Percentiles rank a stretch among this genome's conserved stretches.
Conservation (phyloP, 2,329 filamentous ascomycete species). For the Karstenula rhodostoma region DNA sequence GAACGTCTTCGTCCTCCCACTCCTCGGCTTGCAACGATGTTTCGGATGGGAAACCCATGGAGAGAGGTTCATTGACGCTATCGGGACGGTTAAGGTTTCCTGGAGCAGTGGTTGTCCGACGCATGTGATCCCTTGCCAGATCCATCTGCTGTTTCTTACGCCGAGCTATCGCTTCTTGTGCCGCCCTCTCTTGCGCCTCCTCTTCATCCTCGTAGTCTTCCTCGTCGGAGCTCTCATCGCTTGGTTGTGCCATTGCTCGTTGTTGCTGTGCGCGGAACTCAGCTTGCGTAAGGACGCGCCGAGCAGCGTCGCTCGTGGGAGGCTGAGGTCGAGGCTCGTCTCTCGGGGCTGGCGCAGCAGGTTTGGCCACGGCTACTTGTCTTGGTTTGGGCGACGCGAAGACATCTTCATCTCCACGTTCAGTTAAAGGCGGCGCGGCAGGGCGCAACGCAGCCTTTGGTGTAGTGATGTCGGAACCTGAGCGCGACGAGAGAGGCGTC, state of each 20-base stretch:
- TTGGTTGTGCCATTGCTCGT: constrained; percentile 34
- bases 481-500: constrained; percentile 44
- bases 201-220: constrained; percentile 51
- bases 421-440: constrained; percentile 25
- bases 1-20: constrained; percentile 50
- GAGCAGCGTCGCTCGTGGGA: constrained; percentile 21
- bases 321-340: constrained; percentile 23
- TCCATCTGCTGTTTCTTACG: constrained; percentile 46
- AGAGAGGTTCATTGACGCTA: constrained; percentile 27
- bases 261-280: constrained; percentile 44
- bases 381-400: constrained; percentile 33
- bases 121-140: constrained; percentile 44
- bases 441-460: constrained; percentile 37
- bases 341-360: constrained; percentile 19
- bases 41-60: constrained; percentile 46
- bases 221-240: constrained; percentile 40
- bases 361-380: constrained; percentile 14
- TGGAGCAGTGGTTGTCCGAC: constrained; percentile 44
- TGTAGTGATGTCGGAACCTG: constrained; percentile 41
- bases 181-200: constrained; percentile 42
- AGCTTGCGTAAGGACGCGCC: constrained; percentile 44
- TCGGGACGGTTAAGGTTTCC: constrained; percentile 26
- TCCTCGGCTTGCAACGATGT: constrained; percentile 46
- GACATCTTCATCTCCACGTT: constrained; percentile 42
- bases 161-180: constrained; percentile 43